Evolutionary conservation across 805 yeast species (phyloP).

Genomic region (Yarrowia sp.): DNA sequence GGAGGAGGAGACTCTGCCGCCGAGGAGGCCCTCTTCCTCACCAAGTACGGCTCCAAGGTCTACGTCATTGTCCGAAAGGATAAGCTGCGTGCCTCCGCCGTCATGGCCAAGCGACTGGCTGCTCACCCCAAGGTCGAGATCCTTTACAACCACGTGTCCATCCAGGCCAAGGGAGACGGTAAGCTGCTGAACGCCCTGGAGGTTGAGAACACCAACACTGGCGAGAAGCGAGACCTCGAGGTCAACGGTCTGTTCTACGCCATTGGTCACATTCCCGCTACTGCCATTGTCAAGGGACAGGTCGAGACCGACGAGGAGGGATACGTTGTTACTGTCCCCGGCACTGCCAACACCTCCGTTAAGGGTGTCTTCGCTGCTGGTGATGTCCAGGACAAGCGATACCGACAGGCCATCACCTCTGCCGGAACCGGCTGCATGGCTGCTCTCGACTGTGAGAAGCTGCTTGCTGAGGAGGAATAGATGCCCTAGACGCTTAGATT

Average conservation of each 20-base stretch:
- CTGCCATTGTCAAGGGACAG: constrained; percentile 72
- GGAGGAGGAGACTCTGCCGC: constrained; percentile 99
- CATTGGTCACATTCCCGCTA: constrained; percentile 96
- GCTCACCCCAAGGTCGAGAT: constrained; percentile 86
- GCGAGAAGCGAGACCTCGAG: constrained; percentile 61
- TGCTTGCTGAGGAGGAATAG: constrained; percentile 51
- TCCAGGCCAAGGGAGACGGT: constrained; percentile 93
- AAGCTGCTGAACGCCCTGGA: constrained; percentile 64
- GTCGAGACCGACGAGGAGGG: constrained; percentile 83
- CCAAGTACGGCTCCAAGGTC: constrained; percentile 97
- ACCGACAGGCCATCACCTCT: constrained; percentile 98
- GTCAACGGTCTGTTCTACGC: constrained; percentile 96
- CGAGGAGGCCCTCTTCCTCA: constrained; percentile 95
- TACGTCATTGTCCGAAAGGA: constrained; percentile 92
- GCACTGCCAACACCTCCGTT: constrained; percentile 78
- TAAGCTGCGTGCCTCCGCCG: constrained; percentile 86
- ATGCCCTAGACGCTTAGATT: neutral
- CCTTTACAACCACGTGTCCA: constrained; percentile 76
- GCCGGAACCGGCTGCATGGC: constrained; percentile 99
- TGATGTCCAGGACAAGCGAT: constrained; percentile 94
- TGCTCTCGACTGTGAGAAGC: constrained; percentile 90
- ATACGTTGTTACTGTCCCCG: constrained; percentile 85
- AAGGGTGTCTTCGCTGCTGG: constrained; percentile 97
- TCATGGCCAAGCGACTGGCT: constrained; percentile 92
- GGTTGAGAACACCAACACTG: constrained; percentile 68